Evolutionary conservation across 2,329 filamentous ascomycete species (phyloP), one percentile per base, ranked within the genome.

Genomic region (Aphanoascus verrucosus): DNA sequence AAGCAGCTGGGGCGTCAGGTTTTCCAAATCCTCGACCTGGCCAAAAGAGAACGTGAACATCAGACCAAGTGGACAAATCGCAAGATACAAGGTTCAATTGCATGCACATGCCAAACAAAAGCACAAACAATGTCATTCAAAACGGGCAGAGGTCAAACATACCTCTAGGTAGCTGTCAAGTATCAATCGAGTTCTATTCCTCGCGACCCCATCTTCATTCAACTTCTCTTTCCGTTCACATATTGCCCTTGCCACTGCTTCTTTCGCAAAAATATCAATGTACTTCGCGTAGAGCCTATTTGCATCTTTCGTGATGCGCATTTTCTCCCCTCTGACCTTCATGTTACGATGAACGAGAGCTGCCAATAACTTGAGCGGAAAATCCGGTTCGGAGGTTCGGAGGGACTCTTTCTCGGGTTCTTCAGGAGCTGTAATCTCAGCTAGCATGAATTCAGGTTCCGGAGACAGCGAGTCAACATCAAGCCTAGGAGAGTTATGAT

Each of bases 11-110:
- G 87, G 86, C 12, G 86, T 85, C 61, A 94, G 75, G 69, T 88
- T 93, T 72, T 96, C 90, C 56, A 97, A 66, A 72, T 96, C 90
- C 65, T 94, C 88, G 44, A 94, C 84, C 80, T 90, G 38, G 1
- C 15, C 3, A 14, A 35, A 31, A 15, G 20, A 15, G 28, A n/a
- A 32, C n/a, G 45, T 20, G 40, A 38, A 49, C 35, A 41, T 50
- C 9, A n/a, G 28, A n/a, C 15, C 2, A 23, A 14, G 19, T 38
- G n/a, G 47, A 19, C 15, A 3, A 32, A 48, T 31, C 2, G 9
- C 31, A 48, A 48, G 19, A 47, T 37, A 51, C 9, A 37, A 42
- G 23, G 37, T 15, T 31, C 23, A 37, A 14, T 5, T 15, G 42
- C 19, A 28, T 42, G 37, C 12, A 41, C 15, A 41, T 35, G 23